Percentiles rank a stretch among this genome's conserved stretches.
These are phyloP conservation scores for Penicillium robsamsonii DNA, from an alignment of 495 filamentous ascomycete species.

Conservation along the genomic window DNA sequence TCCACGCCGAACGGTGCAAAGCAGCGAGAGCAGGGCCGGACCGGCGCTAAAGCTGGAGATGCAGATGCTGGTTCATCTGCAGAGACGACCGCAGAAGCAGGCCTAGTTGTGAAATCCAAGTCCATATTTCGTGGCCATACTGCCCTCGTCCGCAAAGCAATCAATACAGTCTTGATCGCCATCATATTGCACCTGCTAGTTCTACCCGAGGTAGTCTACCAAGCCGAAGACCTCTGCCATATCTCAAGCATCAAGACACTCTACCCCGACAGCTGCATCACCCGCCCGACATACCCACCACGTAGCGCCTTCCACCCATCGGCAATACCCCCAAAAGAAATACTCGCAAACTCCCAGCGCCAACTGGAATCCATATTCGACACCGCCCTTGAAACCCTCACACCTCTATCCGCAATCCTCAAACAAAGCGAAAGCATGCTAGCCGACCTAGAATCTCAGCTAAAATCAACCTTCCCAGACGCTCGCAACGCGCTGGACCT, in stretches of 20 bases:
- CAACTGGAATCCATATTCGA: slow-evolving; percentile 37
- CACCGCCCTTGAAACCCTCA: slow-evolving; percentile 32
- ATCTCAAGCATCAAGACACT: slow-evolving; percentile 26
- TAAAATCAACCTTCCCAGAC: slow-evolving; percentile 35
- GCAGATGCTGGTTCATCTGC: slow-evolving; percentile 15
- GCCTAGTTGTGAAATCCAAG: slow-evolving; percentile 1
- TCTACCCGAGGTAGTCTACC: slow-evolving; percentile 42
- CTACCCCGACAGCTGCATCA: slow-evolving; percentile 38
- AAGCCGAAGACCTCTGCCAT: slow-evolving; percentile 34
- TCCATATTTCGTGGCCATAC: slow-evolving; percentile 7
- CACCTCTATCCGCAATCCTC: slow-evolving; percentile 27
- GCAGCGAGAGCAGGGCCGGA: neutral
- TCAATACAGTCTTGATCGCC: slow-evolving; percentile 36
- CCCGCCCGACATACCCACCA: slow-evolving; percentile 13
- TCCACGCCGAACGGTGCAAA: slow-evolving; percentile 5
- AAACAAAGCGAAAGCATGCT: slow-evolving; percentile 40
- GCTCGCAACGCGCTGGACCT: slow-evolving; percentile 40
- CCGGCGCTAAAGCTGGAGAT: neutral
- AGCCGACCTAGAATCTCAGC: slow-evolving; percentile 28
- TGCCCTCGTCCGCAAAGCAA: slow-evolving; percentile 21
- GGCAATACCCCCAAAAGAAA: slow-evolving; percentile 20
- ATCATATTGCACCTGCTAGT: slow-evolving; percentile 40
- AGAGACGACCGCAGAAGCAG: neutral
- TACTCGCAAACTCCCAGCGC: slow-evolving; percentile 27
- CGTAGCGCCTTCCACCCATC: slow-evolving; percentile 11